A percentile compares a stretch with the other conserved stretches of the same genome.
phyloP scores from a whole-genome alignment of 169 alveolate species.

The Cardiosporidium cionae region DNA sequence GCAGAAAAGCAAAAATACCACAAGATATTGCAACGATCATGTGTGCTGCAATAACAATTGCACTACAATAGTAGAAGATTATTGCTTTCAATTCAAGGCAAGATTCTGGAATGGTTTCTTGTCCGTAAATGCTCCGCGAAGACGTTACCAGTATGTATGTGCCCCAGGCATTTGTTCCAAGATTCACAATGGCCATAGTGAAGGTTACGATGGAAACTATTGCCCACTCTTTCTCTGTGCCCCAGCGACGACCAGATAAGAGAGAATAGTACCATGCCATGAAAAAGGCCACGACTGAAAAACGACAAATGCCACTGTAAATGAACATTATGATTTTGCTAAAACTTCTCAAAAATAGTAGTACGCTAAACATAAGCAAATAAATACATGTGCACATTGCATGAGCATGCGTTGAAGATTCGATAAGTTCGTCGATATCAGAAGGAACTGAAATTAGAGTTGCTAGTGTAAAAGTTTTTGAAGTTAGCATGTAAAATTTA shows the following conservation, averaged over 20 bases:
- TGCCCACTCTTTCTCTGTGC: slow-evolving; percentile 34
- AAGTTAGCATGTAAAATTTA: no score
- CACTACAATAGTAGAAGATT: slow-evolving; percentile 13
- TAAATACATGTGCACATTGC: no score
- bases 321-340: background rate
- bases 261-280: slow-evolving; percentile 11
- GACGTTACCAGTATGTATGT: slow-evolving; percentile 1
- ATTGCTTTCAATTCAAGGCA: slow-evolving; percentile 17
- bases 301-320: background rate
- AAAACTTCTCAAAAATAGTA: no score
- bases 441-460: no score
- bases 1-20: slow-evolving; percentile 13
- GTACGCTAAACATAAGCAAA: no score
- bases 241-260: slow-evolving; percentile 19
- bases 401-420: no score
- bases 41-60: slow-evolving; percentile 13
- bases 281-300: slow-evolving; percentile 20
- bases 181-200: slow-evolving; percentile 20
- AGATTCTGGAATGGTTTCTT: background rate
- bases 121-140: background rate
- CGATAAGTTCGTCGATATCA: no score
- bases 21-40: slow-evolving; percentile 17
- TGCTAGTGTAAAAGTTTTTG: no score
- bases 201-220: slow-evolving; percentile 15
- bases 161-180: slow-evolving; percentile 26